Base-by-base conservation (phyloP, 306 rosid species). In the Corylus avellana region DNA sequence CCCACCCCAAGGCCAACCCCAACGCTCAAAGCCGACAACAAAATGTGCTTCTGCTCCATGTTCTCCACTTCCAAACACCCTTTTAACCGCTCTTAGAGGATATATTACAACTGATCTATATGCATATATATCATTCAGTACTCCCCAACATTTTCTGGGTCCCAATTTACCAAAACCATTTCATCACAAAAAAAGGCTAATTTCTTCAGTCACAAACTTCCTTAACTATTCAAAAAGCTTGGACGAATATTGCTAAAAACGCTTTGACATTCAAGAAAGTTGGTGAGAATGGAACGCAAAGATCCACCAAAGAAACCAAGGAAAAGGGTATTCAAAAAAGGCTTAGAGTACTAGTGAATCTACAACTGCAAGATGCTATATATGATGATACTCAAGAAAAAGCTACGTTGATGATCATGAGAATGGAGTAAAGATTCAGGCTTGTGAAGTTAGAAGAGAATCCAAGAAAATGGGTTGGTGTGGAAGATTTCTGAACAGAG, bases 1-100 rank as follows among this genome's bases (percentile, higher is more conserved):
- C 98, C 98, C 44, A 93, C 96, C 73, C 98, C 98, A 22, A 94
- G 89, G 48, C 98, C 98, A 77, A 92, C 95, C 77, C 98, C 98
- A 58, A 91, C 98, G 72, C 98, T 86, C 93, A 95, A 84, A 85
- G 98, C 98, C 69, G 98, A 95, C 84, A 92, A 77, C 77, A 95
- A 70, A 87, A 92, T 90, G 81, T 90, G 94, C 83, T 92, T 95
- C 93, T 95, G 97, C 82, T 95, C 98, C 98, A 92, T 95, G 55
- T 29, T 29, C 57, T 73, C 72, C 63, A 73, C 42, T 18, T n/a
- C 75, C 47, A 14, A 44, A 20, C 10, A n/a, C 17, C 13, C 29
- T 44, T 68, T 42, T n/a, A 25, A 25, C 39, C 66, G 1, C 66
- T 59, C 37, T 59, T 25, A 22, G 12, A 22, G 37, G 37, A 22